Percentiles rank a stretch among this genome's conserved stretches.
phyloP scores from a whole-genome alignment of 2,329 filamentous ascomycete species.

The Periconia macrospinosa region DNA sequence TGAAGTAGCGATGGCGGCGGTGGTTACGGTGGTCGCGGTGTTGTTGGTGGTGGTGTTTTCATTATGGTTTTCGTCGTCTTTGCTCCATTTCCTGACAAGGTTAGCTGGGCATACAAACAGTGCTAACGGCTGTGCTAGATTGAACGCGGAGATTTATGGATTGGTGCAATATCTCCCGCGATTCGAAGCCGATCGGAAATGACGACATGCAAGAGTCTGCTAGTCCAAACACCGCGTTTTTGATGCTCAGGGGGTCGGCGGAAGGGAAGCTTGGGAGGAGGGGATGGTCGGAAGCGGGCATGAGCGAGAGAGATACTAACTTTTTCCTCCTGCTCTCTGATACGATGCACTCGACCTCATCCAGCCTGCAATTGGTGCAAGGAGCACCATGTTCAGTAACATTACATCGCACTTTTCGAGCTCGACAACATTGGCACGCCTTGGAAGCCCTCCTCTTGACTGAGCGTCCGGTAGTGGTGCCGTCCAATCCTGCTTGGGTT shows the following conservation, averaged over 20 bases:
- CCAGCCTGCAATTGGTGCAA: constrained; percentile 83
- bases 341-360: constrained; percentile 72
- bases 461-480: constrained; percentile 52
- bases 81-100: constrained; percentile 45
- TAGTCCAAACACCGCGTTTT: constrained; percentile 3
- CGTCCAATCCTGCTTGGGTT: constrained; percentile 57
- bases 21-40: constrained; percentile 1
- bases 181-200: constrained; percentile 11
- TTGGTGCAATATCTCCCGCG: neutral
- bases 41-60: constrained; percentile 14
- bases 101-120: constrained; percentile 20
- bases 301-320: constrained; percentile 58
- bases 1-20: constrained; percentile 6
- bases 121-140: constrained; percentile 4
- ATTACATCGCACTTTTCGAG: constrained; percentile 90
- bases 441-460: constrained; percentile 87
- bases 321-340: constrained; percentile 80
- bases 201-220: constrained; percentile 19
- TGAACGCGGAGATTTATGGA: constrained; percentile 4
- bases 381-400: constrained; percentile 84
- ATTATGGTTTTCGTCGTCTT: constrained; percentile 42
- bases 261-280: constrained; percentile 10
- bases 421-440: constrained; percentile 85
- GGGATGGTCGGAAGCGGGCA: too few relatives aligned
- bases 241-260: constrained; percentile 10